Percentiles rank a stretch among this genome's conserved stretches.
Evolutionary conservation across 495 filamentous ascomycete species (phyloP).

Genomic region (Trichoderma gamsii): DNA sequence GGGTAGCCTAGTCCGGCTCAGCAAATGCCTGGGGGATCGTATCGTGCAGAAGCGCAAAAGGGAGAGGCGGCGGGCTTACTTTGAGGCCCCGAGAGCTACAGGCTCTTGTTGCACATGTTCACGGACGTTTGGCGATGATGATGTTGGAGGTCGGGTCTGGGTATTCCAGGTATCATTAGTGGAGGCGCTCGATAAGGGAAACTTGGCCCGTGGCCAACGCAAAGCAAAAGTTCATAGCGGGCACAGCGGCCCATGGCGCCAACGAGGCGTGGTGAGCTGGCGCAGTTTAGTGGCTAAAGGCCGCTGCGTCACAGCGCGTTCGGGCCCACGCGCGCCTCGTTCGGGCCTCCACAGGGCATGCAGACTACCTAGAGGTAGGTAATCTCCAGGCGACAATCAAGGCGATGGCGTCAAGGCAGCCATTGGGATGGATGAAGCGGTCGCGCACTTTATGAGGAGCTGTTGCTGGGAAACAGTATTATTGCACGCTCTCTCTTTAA

Average conservation of each 20-base stretch:
- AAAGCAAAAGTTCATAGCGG: neutral
- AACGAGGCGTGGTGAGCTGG: neutral
- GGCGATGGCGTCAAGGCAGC: neutral
- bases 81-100: constrained; percentile 1
- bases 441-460: too few species aligned
- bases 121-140: neutral
- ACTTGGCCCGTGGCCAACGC: neutral
- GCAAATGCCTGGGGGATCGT: neutral
- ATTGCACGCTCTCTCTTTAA: neutral
- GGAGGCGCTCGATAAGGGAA: neutral
- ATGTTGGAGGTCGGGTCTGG: neutral
- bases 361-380: neutral
- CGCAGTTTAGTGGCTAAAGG: neutral
- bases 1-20: neutral
- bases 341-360: neutral
- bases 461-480: too few species aligned
- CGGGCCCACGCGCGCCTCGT: constrained; percentile 1
- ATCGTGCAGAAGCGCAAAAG: neutral
- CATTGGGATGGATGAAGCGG: too few species aligned
- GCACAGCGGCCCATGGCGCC: constrained; percentile 2
- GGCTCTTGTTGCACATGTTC: neutral
- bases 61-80: neutral
- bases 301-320: constrained; percentile 10
- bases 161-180: constrained; percentile 10
- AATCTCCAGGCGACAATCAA: neutral